Evolutionary conservation across 176 grass and related monocot genomes (phyloP), one percentile per base, ranked within the genome.

Genomic region (Musa acuminata): DNA sequence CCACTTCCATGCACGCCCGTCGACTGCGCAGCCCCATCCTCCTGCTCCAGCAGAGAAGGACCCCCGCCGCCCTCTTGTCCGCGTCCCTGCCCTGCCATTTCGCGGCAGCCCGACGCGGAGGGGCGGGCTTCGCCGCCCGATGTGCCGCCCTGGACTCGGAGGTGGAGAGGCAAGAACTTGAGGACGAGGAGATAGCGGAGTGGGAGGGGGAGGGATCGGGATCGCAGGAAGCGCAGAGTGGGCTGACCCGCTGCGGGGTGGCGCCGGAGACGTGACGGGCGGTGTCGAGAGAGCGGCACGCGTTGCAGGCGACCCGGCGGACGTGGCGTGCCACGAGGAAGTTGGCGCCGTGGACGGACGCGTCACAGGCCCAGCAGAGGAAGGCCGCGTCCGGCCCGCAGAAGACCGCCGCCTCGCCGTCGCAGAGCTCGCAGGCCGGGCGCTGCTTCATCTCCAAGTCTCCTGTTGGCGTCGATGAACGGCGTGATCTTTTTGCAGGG

Each of bases 291-390:
- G 72, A 54, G 52, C 13, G 52, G 52, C 72, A 74, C 21, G 21
- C 1, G 13, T 52, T 13, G 92, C 81, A 77, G 90, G 0, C 84
- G 84, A 14, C 86, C 85, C 6, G 82, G 79, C 73, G 82, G 77
- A 49, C 65, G 62, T 17, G 87, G 94, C 94, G n/a, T 85, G 90
- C 20, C 81, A 91, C 75, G 88, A 97, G 80, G 86, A 90, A 74
- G 94, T 77, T 77, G 20, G 75, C 75, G 60, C 35, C 20, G 48
- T 77, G 75, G 48, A 77, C 75, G 60, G 75, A 60, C 16, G 75
- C 59, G 21, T 77, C 94, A 51, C 87, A 97, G 73, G 85, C 87
- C 29, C 87, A 93, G 68, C 94, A 97, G 75, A 91, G 94, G 75
- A 86, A 60, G 84, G 94, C n/a, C 82, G 85, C 85, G 83, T 87